Conservation (phyloP, 2,329 filamentous ascomycete species). For the Neonectria ditissima region DNA sequence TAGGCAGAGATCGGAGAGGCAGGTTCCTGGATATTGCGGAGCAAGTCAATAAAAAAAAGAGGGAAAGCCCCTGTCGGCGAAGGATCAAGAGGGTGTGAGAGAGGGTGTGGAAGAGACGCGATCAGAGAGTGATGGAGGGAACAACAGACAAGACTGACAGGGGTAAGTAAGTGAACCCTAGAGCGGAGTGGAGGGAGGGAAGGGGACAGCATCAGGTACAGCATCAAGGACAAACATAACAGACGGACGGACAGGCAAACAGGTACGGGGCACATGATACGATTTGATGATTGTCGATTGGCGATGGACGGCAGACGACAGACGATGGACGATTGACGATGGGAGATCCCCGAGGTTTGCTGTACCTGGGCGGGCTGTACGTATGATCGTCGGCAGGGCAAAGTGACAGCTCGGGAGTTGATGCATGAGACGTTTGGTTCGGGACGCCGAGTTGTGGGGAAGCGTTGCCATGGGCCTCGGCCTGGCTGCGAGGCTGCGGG, state of each 20-base stretch:
- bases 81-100: constrained; percentile 39
- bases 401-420: constrained; percentile 15
- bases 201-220: too few relatives aligned
- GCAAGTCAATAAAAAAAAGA: constrained; percentile 31
- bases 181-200: not conserved
- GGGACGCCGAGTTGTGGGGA: constrained; percentile 15
- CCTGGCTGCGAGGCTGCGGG: constrained; percentile 12
- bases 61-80: constrained; percentile 32
- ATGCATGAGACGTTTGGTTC: constrained; percentile 4
- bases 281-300: not conserved
- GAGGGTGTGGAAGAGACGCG: constrained; percentile 32
- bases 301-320: not conserved
- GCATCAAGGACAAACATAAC: constrained; percentile 6
- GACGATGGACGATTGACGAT: not conserved
- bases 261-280: not conserved
- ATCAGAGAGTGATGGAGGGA: not conserved
- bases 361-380: constrained; percentile 1
- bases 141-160: constrained; percentile 8
- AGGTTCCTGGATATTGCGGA: constrained; percentile 37
- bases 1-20: constrained; percentile 27
- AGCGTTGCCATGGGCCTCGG: constrained; percentile 19
- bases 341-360: not conserved
- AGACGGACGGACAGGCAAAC: too few relatives aligned
- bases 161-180: constrained; percentile 9
- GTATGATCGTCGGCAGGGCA: constrained; percentile 1